phyloP scores from a whole-genome alignment of 2,329 filamentous ascomycete species.

The Triangularia setosa region DNA sequence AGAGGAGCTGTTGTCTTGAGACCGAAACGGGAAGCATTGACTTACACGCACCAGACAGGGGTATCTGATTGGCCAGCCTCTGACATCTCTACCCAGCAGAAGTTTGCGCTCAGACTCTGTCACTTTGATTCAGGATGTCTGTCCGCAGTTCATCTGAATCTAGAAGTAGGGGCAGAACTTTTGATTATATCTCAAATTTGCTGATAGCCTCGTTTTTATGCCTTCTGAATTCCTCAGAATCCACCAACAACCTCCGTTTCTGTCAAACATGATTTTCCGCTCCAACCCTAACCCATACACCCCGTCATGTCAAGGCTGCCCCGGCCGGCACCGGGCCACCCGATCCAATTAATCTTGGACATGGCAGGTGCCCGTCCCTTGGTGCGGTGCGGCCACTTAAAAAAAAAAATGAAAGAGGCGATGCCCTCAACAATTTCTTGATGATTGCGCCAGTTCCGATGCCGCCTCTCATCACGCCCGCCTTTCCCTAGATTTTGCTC shows the following conservation, averaged over 20 bases:
- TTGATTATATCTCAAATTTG: neutral
- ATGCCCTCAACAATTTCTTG: slow-evolving; percentile 5
- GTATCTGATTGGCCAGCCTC: neutral
- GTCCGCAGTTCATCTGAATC: neutral
- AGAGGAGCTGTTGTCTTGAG: neutral
- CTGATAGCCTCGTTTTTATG: neutral
- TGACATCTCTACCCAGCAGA: neutral
- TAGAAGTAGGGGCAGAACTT: neutral
- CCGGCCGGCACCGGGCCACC: neutral
- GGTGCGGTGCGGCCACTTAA: slow-evolving; percentile 4
- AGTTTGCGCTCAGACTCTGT: neutral
- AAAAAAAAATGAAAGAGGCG: neutral
- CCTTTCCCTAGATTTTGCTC: neutral
- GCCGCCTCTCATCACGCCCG: neutral
- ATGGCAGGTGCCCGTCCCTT: neutral
- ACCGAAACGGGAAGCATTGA: neutral
- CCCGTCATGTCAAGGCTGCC: neutral
- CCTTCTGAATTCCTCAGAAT: neutral
- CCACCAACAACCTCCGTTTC: neutral
- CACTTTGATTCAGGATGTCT: neutral
- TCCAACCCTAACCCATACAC: neutral
- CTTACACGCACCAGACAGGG: neutral
- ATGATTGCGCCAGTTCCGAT: slow-evolving; percentile 1
- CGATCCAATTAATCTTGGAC: neutral
- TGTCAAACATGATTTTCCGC: neutral